A percentile compares a stretch with the other conserved stretches of the same genome.
phyloP scores from a whole-genome alignment of 2,329 filamentous ascomycete genomes.

The Berkeleyomyces rouxiae region DNA sequence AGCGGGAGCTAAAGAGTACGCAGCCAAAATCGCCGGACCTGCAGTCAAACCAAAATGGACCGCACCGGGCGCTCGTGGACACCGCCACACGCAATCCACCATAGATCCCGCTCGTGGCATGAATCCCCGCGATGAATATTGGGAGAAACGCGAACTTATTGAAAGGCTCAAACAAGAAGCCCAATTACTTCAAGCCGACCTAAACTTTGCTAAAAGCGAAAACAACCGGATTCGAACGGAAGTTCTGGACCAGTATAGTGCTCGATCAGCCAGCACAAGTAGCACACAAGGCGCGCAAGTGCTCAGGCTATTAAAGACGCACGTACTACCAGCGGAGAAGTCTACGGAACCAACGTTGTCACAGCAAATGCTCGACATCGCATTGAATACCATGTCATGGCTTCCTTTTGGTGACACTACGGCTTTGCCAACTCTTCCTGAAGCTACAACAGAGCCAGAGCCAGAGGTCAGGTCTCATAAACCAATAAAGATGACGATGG shows the following conservation, averaged over 20 bases:
- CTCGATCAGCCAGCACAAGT: neutral
- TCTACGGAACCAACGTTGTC: constrained; percentile 19
- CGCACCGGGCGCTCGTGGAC: neutral
- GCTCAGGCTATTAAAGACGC: constrained; percentile 15
- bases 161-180: constrained; percentile 40
- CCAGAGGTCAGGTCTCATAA: constrained; percentile 42
- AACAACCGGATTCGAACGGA: constrained; percentile 33
- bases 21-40: constrained; percentile 2
- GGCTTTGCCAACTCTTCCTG: constrained; percentile 15
- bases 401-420: constrained; percentile 32
- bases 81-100: constrained; percentile 16
- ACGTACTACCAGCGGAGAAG: constrained; percentile 24
- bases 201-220: constrained; percentile 39
- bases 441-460: constrained; percentile 19
- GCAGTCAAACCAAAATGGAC: constrained; percentile 7
- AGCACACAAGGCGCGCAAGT: constrained; percentile 1
- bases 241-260: constrained; percentile 17
- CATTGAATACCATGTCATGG: constrained; percentile 34
- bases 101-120: constrained; percentile 25
- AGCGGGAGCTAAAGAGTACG: neutral
- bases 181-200: constrained; percentile 37
- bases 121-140: constrained; percentile 25
- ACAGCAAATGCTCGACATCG: constrained; percentile 30
- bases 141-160: constrained; percentile 34
- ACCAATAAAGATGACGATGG: constrained; percentile 43